Evolutionary conservation across 495 filamentous ascomycete species (phyloP), one percentile per base, ranked within the genome.

Genomic region (Lasiosphaeris hirsuta): DNA sequence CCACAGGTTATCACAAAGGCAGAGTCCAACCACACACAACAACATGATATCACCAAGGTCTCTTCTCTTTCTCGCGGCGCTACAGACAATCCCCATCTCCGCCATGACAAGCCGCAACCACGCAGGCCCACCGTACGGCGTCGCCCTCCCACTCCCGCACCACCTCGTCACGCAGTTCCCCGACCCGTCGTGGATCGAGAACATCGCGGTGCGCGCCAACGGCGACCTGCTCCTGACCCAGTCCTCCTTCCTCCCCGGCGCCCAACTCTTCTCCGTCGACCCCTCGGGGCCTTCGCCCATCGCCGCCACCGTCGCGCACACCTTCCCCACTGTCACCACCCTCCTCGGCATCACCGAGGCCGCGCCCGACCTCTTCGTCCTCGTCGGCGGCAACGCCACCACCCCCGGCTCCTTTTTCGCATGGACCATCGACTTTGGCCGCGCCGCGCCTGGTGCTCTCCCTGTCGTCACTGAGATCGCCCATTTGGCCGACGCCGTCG

Each of bases 151-250:
- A 1, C 42, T 55, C 6, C 53, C 33, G 23, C 17, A 34, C 34
- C 30, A 18, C 18, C 15, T 49, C 3, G 34, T 66, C 35, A 51
- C 68, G 23, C 60, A 72, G 54, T 70, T 70, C 40, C 63, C 73
- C 48, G 39, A 64, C 10, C 64, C 60, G 0, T 68, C 65, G 38
- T 75, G 69, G 70, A 19, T 73, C 19, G 75, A 76, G 38, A 77
- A 77, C 47, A 70, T 76, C 18, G 71, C 70, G 43, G 56, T 75
- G 15, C 71, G 71, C 38, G 10, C 51, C 10, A 72, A 68, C 37
- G 70, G 72, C 49, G 67, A 70, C 50, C 56, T 77, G 36, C 61
- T 77, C 7, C 34, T 73, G 13, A 70, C 69, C 10, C 61, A 66
- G 7, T 61, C 66, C 44, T 65, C 19, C 10, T 65, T 4, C 38